phyloP scores from a whole-genome alignment of 2,329 filamentous ascomycete genomes.

The Aspergillus tamarii region DNA sequence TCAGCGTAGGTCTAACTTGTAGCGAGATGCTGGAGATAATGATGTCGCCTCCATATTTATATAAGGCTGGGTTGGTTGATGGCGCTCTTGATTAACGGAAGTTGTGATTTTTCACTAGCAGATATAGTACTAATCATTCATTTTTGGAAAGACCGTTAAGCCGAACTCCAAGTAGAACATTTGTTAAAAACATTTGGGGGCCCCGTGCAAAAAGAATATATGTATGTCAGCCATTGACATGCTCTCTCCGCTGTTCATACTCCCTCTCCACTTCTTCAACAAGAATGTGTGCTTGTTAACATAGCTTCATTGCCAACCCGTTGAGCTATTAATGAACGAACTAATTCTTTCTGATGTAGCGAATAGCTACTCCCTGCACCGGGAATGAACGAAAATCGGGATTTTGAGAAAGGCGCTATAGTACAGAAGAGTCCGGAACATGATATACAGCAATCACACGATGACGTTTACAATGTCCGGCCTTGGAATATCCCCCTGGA shows the following conservation, averaged over 20 bases:
- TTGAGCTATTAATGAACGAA: neutral
- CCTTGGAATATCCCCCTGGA: constrained; percentile 8
- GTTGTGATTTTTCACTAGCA: neutral
- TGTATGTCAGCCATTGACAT: neutral
- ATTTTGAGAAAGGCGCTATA: neutral
- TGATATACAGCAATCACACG: neutral
- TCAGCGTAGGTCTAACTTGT: neutral
- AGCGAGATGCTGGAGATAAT: constrained; percentile 1
- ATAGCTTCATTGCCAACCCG: neutral
- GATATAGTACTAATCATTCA: neutral
- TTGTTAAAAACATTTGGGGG: neutral
- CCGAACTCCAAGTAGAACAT: neutral
- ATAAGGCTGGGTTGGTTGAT: neutral
- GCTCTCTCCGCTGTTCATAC: neutral
- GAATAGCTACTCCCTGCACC: neutral
- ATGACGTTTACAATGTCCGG: constrained; percentile 6
- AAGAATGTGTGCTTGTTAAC: neutral
- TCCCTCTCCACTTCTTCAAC: neutral
- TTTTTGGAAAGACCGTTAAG: neutral
- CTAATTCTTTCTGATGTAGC: neutral
- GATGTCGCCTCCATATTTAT: neutral
- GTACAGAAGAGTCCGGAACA: neutral
- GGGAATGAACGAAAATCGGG: constrained; percentile 7
- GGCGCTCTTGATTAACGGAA: neutral
- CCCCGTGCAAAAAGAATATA: neutral